Evolutionary conservation across 805 yeast species (phyloP).

Genomic region (Kodamaea hsintzibuensis): DNA sequence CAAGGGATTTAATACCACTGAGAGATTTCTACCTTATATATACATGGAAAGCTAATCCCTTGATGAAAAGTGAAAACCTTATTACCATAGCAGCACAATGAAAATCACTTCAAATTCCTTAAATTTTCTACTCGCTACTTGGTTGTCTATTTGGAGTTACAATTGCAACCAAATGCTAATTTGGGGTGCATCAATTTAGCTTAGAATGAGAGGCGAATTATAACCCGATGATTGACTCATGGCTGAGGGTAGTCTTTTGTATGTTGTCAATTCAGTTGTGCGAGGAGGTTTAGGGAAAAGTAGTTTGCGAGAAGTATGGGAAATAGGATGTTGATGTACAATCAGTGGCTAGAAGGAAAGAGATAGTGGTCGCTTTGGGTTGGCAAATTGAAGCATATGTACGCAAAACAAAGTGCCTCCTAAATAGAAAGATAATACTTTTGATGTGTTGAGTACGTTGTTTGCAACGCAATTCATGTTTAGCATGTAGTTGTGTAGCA

Average conservation of each 20-base stretch:
- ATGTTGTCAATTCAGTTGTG: no score
- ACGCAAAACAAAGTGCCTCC: background rate
- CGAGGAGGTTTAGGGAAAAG: no score
- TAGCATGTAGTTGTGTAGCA: background rate
- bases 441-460: background rate
- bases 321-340: no score
- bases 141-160: background rate
- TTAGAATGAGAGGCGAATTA: background rate
- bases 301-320: no score
- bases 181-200: background rate
- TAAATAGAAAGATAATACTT: background rate
- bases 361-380: background rate
- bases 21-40: background rate
- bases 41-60: background rate
- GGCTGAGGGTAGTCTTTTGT: no score
- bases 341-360: no score
- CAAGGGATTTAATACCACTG: background rate
- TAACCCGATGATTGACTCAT: background rate
- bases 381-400: background rate
- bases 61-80: background rate
- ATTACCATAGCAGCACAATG: constrained; percentile 1
- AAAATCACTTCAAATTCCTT: background rate
- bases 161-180: constrained; percentile 4
- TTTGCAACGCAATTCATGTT: background rate
- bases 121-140: background rate